A percentile compares a stretch with the other conserved stretches of the same genome.
Conservation (phyloP, 371 early-diverging fungal species). For the Mucor saturninus region DNA sequence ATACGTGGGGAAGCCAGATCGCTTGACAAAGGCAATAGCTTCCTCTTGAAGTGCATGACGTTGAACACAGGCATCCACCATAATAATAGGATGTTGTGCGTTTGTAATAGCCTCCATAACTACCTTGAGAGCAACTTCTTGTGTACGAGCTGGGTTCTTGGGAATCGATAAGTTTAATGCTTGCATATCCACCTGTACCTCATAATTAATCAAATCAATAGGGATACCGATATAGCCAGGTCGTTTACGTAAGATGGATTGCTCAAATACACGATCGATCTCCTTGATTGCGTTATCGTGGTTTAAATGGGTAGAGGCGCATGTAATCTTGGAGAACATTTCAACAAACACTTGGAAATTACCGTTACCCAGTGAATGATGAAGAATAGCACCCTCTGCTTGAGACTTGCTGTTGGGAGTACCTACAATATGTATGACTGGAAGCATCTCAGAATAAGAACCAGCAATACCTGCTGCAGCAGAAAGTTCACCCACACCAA, state of each 20-base stretch:
- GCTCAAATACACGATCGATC: slow-evolving; percentile 46
- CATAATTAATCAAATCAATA: slow-evolving; percentile 47
- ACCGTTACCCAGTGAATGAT: slow-evolving; percentile 64
- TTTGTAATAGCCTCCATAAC: slow-evolving; percentile 34
- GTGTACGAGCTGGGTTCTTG: slow-evolving; percentile 36
- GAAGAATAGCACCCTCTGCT: slow-evolving; percentile 51
- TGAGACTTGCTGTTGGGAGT: slow-evolving; percentile 47
- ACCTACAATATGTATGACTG: slow-evolving; percentile 63
- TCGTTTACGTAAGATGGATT: slow-evolving; percentile 31
- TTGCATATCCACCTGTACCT: slow-evolving; percentile 30
- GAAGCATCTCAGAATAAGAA: slow-evolving; percentile 57
- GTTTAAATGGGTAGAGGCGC: slow-evolving; percentile 41
- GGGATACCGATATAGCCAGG: slow-evolving; percentile 58
- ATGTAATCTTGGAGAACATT: slow-evolving; percentile 48
- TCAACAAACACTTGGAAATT: slow-evolving; percentile 50
- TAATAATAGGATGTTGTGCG: slow-evolving; percentile 47
- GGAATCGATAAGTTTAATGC: slow-evolving; percentile 28
- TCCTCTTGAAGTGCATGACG: slow-evolving; percentile 42
- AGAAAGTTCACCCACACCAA: slow-evolving; percentile 63
- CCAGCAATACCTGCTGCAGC: slow-evolving; percentile 60
- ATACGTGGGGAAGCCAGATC: slow-evolving; percentile 45
- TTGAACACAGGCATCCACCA: slow-evolving; percentile 54
- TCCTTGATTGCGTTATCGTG: slow-evolving; percentile 39
- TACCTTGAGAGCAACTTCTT: slow-evolving; percentile 34
- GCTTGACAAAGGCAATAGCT: slow-evolving; percentile 36